Evolutionary conservation across 805 yeast species (phyloP).

Genomic region (Ascoidea asiatica): DNA sequence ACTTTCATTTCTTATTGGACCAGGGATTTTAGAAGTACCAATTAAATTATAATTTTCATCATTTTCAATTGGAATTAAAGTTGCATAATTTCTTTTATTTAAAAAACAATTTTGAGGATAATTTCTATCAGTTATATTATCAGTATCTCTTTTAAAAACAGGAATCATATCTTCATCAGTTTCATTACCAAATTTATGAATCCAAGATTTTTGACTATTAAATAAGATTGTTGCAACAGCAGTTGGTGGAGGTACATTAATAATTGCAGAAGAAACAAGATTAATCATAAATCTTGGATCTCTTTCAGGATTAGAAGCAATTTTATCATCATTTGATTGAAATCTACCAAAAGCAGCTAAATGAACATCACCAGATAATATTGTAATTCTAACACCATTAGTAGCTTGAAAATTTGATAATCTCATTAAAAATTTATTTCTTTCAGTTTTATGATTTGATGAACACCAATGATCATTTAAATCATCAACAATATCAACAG

Average conservation of each 20-base stretch:
- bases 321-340: conserved; percentile 36
- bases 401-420: conserved; percentile 54
- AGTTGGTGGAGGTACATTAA: conserved; percentile 86
- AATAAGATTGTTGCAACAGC: conserved; percentile 66
- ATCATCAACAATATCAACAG: conserved; percentile 83
- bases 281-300: conserved; percentile 74
- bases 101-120: conserved; percentile 32
- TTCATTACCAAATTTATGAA: conserved; percentile 49
- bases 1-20: conserved; percentile 18
- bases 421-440: conserved; percentile 52
- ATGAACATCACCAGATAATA: conserved; percentile 90
- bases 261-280: conserved; percentile 80
- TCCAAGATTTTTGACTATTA: conserved; percentile 44
- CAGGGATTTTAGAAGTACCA: conserved; percentile 26
- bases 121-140: conserved; percentile 32
- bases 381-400: conserved; percentile 61
- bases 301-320: conserved; percentile 38
- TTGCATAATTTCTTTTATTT: conserved; percentile 64
- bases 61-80: conserved; percentile 41
- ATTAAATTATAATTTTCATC: conserved; percentile 9
- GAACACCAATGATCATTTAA: conserved; percentile 97
- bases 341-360: conserved; percentile 74
- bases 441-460: conserved; percentile 68
- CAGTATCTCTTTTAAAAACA: conserved; percentile 46
- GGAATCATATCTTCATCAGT: conserved; percentile 79